Conservation (phyloP, 2,329 filamentous ascomycete species). For the Paracoccidioides brasiliensis region DNA sequence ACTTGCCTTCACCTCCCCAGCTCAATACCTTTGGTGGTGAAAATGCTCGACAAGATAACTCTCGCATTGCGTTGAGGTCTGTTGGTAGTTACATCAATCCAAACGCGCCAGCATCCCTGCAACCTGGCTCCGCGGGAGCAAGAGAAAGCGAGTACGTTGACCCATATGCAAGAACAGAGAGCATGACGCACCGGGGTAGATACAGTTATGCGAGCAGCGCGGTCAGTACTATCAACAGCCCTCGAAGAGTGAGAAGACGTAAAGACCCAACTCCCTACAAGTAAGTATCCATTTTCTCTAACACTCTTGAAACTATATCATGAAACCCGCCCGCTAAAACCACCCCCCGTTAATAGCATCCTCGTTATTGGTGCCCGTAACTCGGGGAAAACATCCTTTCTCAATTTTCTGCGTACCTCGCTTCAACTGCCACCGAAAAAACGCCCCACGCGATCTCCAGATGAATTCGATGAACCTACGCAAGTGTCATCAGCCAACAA, state of each 20-base stretch:
- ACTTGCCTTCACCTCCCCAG: slow-evolving; percentile 33
- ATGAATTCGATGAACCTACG: slow-evolving; percentile 42
- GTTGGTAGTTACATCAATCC: slow-evolving; percentile 17
- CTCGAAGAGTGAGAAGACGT: slow-evolving; percentile 77
- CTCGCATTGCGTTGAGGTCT: slow-evolving; percentile 45
- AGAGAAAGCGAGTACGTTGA: slow-evolving; percentile 49
- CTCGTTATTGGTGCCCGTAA: slow-evolving; percentile 78
- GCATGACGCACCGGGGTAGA: slow-evolving; percentile 91
- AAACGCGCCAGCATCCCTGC: slow-evolving; percentile 6
- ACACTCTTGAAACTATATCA: neutral
- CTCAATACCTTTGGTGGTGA: slow-evolving; percentile 51
- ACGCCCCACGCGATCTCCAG: slow-evolving; percentile 43
- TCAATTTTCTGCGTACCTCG: slow-evolving; percentile 84
- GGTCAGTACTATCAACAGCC: slow-evolving; percentile 83
- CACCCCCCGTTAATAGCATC: slow-evolving; percentile 44
- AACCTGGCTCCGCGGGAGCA: slow-evolving; percentile 14
- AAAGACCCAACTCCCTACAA: slow-evolving; percentile 98
- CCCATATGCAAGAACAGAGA: slow-evolving; percentile 72
- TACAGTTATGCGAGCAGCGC: slow-evolving; percentile 94
- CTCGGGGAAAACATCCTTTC: slow-evolving; percentile 90
- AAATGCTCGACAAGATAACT: slow-evolving; percentile 46
- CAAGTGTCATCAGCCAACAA: slow-evolving; percentile 42
- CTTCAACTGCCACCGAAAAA: slow-evolving; percentile 74
- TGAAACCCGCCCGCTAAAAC: neutral
- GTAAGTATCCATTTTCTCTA: slow-evolving; percentile 44